A percentile compares a stretch with the other conserved stretches of the same genome.
Conservation (phyloP, 2,329 filamentous ascomycete genomes). For the Diaporthe citriasiana region DNA sequence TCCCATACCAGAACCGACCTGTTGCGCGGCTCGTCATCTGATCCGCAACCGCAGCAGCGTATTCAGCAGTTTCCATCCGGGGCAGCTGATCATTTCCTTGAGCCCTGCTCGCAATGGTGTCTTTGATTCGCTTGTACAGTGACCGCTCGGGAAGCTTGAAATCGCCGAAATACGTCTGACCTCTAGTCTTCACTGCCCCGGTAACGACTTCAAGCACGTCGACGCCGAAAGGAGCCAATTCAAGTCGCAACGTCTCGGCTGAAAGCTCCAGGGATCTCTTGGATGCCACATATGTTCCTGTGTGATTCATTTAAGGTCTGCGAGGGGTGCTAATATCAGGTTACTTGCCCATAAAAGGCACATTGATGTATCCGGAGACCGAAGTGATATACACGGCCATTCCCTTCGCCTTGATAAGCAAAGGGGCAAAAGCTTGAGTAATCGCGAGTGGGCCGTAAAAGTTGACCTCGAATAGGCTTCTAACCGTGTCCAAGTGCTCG, state of each 20-base stretch:
- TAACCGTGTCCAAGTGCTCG: constrained; percentile 44
- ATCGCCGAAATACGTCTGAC: constrained; percentile 46
- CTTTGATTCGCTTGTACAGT: constrained; percentile 47
- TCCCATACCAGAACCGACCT: constrained; percentile 47
- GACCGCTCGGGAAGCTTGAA: constrained; percentile 46
- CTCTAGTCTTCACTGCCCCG: constrained; percentile 46
- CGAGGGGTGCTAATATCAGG: neutral
- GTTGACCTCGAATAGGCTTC: constrained; percentile 50
- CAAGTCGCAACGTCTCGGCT: constrained; percentile 48
- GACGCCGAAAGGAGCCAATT: constrained; percentile 48
- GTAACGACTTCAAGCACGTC: constrained; percentile 48
- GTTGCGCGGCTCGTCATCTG: constrained; percentile 43
- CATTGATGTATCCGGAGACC: constrained; percentile 46
- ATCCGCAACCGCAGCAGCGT: constrained; percentile 45
- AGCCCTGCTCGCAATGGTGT: constrained; percentile 44
- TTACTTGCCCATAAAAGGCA: constrained; percentile 47
- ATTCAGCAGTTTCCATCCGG: constrained; percentile 46
- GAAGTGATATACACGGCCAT: constrained; percentile 48
- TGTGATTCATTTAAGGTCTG: neutral
- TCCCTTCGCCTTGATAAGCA: constrained; percentile 50
- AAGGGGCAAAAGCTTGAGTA: constrained; percentile 47
- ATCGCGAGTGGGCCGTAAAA: constrained; percentile 50
- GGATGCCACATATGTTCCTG: constrained; percentile 49
- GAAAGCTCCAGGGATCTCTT: constrained; percentile 48
- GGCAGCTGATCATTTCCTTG: constrained; percentile 45